These are phyloP conservation scores for Solanum pimpinellifolium DNA, from an alignment of 257 asterid genomes.

Conservation along the genomic window DNA sequence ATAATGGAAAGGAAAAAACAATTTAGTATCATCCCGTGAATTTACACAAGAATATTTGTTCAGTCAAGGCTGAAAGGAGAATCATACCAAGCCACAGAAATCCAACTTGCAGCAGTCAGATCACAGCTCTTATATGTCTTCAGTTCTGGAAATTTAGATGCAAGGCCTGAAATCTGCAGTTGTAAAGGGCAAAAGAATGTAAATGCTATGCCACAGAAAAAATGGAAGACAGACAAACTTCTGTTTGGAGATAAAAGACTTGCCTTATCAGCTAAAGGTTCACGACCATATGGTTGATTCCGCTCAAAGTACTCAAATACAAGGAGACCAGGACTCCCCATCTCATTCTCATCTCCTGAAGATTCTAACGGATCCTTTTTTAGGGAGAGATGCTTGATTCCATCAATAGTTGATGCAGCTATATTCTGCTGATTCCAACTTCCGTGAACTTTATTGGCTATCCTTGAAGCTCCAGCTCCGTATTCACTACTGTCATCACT, in stretches of 20 bases:
- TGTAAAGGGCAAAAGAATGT: neutral
- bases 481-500: constrained; percentile 61
- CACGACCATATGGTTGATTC: constrained; percentile 76
- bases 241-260: constrained; percentile 11
- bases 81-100: constrained; percentile 88
- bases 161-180: constrained; percentile 58
- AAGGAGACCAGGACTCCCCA: constrained; percentile 50
- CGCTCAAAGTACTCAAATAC: constrained; percentile 59
- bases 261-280: constrained; percentile 88
- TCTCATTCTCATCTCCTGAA: constrained; percentile 33
- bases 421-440: constrained; percentile 27
- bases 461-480: constrained; percentile 27
- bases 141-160: constrained; percentile 58
- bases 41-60: neutral
- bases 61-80: neutral
- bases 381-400: constrained; percentile 19
- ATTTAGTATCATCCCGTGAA: neutral
- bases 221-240: neutral
- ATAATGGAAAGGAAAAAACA: neutral
- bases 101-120: constrained; percentile 75
- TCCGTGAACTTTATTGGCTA: constrained; percentile 18
- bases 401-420: constrained; percentile 14
- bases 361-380: constrained; percentile 24
- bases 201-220: neutral
- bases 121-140: constrained; percentile 71